Conservation (phyloP, 495 filamentous ascomycete species). For the Penicillium soppii region DNA sequence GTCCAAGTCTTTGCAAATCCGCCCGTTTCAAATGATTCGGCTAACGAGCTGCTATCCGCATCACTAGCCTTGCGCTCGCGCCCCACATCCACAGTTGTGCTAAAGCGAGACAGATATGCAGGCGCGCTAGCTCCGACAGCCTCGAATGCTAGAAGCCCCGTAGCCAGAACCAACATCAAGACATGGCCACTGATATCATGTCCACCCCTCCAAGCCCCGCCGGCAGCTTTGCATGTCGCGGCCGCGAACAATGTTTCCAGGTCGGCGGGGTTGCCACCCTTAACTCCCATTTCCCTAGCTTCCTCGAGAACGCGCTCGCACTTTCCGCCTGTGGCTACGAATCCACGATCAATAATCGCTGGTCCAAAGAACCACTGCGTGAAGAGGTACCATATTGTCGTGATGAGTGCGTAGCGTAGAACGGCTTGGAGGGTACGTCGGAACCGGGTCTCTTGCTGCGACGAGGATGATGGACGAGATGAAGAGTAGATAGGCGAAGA, state of each 20-base stretch:
- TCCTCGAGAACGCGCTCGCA: conserved; percentile 54
- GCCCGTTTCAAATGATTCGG: not conserved
- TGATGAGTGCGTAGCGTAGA: conserved; percentile 68
- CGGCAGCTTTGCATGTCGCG: conserved; percentile 76
- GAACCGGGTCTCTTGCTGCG: conserved; percentile 22
- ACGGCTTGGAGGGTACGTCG: conserved; percentile 45
- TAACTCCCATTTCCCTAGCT: conserved; percentile 20
- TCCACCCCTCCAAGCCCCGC: conserved; percentile 83
- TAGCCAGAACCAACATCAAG: conserved; percentile 83
- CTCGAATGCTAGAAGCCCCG: conserved; percentile 77
- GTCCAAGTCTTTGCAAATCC: conserved; percentile 44
- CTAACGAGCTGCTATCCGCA: not conserved
- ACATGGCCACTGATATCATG: conserved; percentile 96
- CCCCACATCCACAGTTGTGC: conserved; percentile 25
- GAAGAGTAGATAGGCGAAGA: conserved; percentile 52
- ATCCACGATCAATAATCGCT: conserved; percentile 81
- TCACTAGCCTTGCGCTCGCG: conserved; percentile 51
- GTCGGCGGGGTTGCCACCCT: conserved; percentile 24
- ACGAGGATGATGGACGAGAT: conserved; percentile 14
- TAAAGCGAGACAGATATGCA: conserved; percentile 24
- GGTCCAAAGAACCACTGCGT: conserved; percentile 98
- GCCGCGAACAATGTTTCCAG: conserved; percentile 61
- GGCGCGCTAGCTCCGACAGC: conserved; percentile 59
- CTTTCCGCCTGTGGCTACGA: conserved; percentile 75
- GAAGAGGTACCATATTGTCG: conserved; percentile 69